Conservation (phyloP, 2,329 filamentous ascomycete species). For the Dothidotthia symphoricarpi region DNA sequence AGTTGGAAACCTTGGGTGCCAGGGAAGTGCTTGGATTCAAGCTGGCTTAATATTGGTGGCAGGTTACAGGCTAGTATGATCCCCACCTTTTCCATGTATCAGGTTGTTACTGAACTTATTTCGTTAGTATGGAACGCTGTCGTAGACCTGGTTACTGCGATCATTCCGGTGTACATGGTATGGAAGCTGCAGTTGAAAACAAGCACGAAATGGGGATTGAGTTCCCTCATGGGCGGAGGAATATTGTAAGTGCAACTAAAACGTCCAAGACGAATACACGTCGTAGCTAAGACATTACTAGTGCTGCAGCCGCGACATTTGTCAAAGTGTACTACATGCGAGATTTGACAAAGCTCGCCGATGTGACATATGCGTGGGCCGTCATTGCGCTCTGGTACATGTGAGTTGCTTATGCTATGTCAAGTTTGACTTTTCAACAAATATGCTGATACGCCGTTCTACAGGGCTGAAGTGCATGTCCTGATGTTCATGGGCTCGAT, state of each 20-base stretch:
- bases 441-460: no score
- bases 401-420: no score
- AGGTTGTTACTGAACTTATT: background rate
- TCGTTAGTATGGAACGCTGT: constrained; percentile 3
- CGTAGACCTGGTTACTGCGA: constrained; percentile 1
- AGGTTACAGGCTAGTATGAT: constrained; percentile 1
- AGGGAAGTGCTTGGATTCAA: background rate
- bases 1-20: background rate
- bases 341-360: constrained; percentile 2
- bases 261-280: no score
- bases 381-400: constrained; percentile 1
- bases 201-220: constrained; percentile 4
- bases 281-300: no score
- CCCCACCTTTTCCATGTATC: no score
- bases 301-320: constrained; percentile 2
- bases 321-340: constrained; percentile 3
- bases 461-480: constrained; percentile 1
- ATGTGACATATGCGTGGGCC: constrained; percentile 3
- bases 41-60: background rate
- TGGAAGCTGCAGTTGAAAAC: constrained; percentile 5
- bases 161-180: constrained; percentile 3
- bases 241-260: background rate
- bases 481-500: constrained; percentile 38
- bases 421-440: no score
- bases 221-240: background rate